These are phyloP conservation scores for Cenococcum geophilum DNA, from an alignment of 495 filamentous ascomycete genomes.

Conservation along the genomic window DNA sequence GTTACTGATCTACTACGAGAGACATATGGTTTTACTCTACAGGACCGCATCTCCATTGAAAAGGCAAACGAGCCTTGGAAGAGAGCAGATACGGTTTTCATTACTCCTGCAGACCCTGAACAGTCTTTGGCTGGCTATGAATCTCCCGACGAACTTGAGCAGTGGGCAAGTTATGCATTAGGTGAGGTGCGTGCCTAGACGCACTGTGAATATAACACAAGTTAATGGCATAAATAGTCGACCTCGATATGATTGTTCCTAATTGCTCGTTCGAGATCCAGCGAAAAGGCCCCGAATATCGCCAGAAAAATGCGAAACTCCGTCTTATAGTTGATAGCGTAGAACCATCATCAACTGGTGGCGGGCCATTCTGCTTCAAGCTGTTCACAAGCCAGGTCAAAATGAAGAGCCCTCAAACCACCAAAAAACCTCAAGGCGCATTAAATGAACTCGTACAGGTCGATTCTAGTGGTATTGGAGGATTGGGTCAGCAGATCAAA, in stretches of 20 bases:
- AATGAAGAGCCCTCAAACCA: slow-evolving; percentile 7
- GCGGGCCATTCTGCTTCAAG: slow-evolving; percentile 22
- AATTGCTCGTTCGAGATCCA: slow-evolving; percentile 23
- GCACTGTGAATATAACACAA: neutral
- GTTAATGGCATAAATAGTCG: slow-evolving; percentile 5
- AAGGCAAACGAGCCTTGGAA: slow-evolving; percentile 13
- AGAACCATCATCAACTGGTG: slow-evolving; percentile 22
- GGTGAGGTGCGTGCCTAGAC: slow-evolving; percentile 16
- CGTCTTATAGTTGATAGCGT: slow-evolving; percentile 14
- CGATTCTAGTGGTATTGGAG: slow-evolving; percentile 50
- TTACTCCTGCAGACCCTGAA: slow-evolving; percentile 42
- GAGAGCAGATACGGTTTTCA: slow-evolving; percentile 9
- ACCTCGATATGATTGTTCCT: slow-evolving; percentile 22
- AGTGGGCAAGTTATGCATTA: slow-evolving; percentile 17
- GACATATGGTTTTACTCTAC: slow-evolving; percentile 33
- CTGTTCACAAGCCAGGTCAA: slow-evolving; percentile 22
- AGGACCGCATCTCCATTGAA: slow-evolving; percentile 19
- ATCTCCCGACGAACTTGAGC: slow-evolving; percentile 2
- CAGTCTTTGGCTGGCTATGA: slow-evolving; percentile 15
- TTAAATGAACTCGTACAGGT: slow-evolving; percentile 20
- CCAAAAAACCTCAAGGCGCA: slow-evolving; percentile 7
- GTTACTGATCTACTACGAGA: slow-evolving; percentile 41
- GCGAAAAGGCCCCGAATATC: slow-evolving; percentile 15
- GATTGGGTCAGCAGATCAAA: slow-evolving; percentile 56
- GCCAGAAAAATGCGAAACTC: slow-evolving; percentile 6